Evolutionary conservation across 2,329 filamentous ascomycete genomes (phyloP).

Genomic region (Cercospora beticola): DNA sequence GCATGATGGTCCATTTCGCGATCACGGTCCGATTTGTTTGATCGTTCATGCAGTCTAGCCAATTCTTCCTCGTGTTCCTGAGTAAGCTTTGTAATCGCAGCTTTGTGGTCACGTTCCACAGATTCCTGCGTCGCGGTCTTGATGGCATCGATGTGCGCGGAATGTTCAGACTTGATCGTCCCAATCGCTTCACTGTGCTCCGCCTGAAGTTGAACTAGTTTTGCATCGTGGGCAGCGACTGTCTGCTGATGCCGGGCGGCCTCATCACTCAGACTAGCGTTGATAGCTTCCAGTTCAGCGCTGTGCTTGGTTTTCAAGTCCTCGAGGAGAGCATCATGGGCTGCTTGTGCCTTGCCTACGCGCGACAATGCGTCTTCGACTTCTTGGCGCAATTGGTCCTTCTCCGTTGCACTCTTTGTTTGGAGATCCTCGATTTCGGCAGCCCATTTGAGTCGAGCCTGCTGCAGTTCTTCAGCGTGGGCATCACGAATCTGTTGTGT

Average conservation of each 20-base stretch:
- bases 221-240: slow-evolving; percentile 6
- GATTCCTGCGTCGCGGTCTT: neutral
- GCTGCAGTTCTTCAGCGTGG: slow-evolving; percentile 16
- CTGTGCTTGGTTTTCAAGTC: slow-evolving; percentile 11
- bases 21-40: slow-evolving; percentile 1
- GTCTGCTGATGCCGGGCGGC: slow-evolving; percentile 2
- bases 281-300: slow-evolving; percentile 5
- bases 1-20: slow-evolving; percentile 9
- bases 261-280: slow-evolving; percentile 18
- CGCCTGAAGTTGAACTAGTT: slow-evolving; percentile 10
- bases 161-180: slow-evolving; percentile 5
- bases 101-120: slow-evolving; percentile 2
- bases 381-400: slow-evolving; percentile 12
- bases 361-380: slow-evolving; percentile 12
- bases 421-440: slow-evolving; percentile 14
- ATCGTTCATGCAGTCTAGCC: slow-evolving; percentile 10
- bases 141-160: slow-evolving; percentile 3
- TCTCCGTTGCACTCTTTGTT: slow-evolving; percentile 1
- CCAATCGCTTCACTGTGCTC: slow-evolving; percentile 9
- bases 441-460: slow-evolving; percentile 15
- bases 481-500: slow-evolving; percentile 1
- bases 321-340: slow-evolving; percentile 14
- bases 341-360: slow-evolving; percentile 2
- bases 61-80: slow-evolving; percentile 8
- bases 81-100: neutral